phyloP scores from a whole-genome alignment of 2,329 filamentous ascomycete genomes.

The Aspergillus sp. region DNA sequence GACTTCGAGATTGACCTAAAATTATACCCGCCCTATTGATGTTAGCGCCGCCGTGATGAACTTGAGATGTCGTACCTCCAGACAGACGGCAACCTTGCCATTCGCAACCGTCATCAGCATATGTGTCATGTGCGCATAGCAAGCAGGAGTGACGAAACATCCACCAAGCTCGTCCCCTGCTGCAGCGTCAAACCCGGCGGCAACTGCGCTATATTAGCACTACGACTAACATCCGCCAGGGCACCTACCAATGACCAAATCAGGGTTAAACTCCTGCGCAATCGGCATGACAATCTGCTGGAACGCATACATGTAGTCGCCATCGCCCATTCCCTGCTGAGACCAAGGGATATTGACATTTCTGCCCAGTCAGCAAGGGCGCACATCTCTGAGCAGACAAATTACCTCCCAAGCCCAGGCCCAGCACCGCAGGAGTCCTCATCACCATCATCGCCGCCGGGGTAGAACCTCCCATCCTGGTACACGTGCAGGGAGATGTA shows the following conservation, averaged over 20 bases:
- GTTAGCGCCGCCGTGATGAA: not conserved
- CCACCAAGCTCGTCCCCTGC: conserved; percentile 86
- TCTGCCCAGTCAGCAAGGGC: conserved; percentile 21
- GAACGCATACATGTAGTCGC: conserved; percentile 93
- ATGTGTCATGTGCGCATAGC: conserved; percentile 97
- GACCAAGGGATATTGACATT: conserved; percentile 65
- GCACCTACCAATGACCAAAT: conserved; percentile 64
- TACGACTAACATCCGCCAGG: not conserved
- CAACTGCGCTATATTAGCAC: conserved; percentile 45
- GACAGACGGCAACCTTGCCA: conserved; percentile 81
- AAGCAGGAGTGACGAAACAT: conserved; percentile 81
- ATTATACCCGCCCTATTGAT: conserved; percentile 70
- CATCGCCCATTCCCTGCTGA: conserved; percentile 74
- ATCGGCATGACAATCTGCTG: conserved; percentile 96
- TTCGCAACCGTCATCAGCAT: conserved; percentile 94
- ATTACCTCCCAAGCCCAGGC: conserved; percentile 46
- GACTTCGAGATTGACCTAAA: conserved; percentile 86
- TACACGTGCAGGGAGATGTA: conserved; percentile 95
- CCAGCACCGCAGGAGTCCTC: conserved; percentile 51
- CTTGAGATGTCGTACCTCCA: conserved; percentile 48
- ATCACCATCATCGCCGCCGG: conserved; percentile 51
- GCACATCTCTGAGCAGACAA: conserved; percentile 7
- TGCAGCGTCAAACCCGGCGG: conserved; percentile 91
- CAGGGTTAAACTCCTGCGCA: conserved; percentile 83
- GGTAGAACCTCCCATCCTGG: conserved; percentile 75